Evolutionary conservation across 164 flowering plant genomes (phyloP).

Genomic region (Amborella trichopoda): DNA sequence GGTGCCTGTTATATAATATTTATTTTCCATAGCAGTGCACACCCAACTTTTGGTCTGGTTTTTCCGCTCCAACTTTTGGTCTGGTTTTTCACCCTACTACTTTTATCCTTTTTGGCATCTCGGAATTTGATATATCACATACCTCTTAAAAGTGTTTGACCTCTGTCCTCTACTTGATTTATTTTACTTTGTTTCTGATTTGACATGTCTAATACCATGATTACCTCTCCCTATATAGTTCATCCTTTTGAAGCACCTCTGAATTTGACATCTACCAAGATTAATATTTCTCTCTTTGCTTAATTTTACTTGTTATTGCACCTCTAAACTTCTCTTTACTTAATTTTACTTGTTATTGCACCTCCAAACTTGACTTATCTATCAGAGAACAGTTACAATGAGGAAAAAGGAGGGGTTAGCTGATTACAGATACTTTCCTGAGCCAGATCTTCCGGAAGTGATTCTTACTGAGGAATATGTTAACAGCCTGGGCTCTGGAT

Average conservation of each 20-base stretch:
- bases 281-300: neutral
- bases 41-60: too few relatives aligned
- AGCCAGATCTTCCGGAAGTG: slow-evolving; percentile 89
- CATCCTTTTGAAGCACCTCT: too few relatives aligned
- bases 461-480: slow-evolving; percentile 48
- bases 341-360: slow-evolving; percentile 4
- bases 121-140: too few relatives aligned
- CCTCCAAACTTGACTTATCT: slow-evolving; percentile 3
- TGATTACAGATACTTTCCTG: slow-evolving; percentile 93
- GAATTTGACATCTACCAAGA: too few relatives aligned
- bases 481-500: slow-evolving; percentile 30
- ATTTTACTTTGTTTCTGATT: too few relatives aligned
- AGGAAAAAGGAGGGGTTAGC: slow-evolving; percentile 95
- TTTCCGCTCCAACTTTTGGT: neutral
- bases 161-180: too few relatives aligned
- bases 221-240: too few relatives aligned
- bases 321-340: neutral
- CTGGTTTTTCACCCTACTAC: too few relatives aligned
- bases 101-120: too few relatives aligned
- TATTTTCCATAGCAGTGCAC: too few relatives aligned
- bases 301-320: neutral
- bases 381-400: slow-evolving; percentile 79
- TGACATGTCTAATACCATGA: too few relatives aligned
- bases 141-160: too few relatives aligned
- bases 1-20: neutral